These are phyloP conservation scores for Mycena metata DNA, from an alignment of 768 basidiomycete species.

Conservation along the genomic window DNA sequence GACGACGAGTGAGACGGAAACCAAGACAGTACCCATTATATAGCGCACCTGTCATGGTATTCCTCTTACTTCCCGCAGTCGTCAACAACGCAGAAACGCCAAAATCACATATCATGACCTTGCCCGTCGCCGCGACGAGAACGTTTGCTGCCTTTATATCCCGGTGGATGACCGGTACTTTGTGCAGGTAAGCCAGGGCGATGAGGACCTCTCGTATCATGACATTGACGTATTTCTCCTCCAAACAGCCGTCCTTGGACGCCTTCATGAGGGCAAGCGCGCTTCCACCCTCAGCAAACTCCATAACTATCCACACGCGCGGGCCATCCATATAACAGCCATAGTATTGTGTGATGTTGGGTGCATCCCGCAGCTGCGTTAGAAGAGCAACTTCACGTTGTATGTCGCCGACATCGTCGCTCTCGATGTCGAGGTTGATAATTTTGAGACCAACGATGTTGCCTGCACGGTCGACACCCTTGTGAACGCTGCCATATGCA, in stretches of 20 bases:
- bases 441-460: conserved; percentile 97
- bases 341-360: conserved; percentile 95
- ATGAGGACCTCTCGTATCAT: conserved; percentile 91
- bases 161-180: conserved; percentile 93
- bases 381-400: conserved; percentile 96
- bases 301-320: conserved; percentile 99
- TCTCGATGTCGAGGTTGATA: conserved; percentile 96
- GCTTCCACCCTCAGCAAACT: conserved; percentile 95
- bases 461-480: conserved; percentile 87
- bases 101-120: conserved; percentile 97
- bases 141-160: conserved; percentile 99
- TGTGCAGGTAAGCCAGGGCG: conserved; percentile 92
- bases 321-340: conserved; percentile 97
- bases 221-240: conserved; percentile 90
- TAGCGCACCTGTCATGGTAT: conserved; percentile 79
- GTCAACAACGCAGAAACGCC: conserved; percentile 95
- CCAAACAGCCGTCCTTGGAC: conserved; percentile 77
- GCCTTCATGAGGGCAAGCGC: conserved; percentile 95
- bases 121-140: conserved; percentile 88
- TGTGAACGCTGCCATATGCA: conserved; percentile 96
- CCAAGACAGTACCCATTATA: not conserved
- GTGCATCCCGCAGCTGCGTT: conserved; percentile 88
- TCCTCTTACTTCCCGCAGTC: conserved; percentile 89
- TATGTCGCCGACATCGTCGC: conserved; percentile 97
- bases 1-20: not conserved